phyloP scores from a whole-genome alignment of 208 protist genomes.

The Acanthamoeba divionensis region DNA sequence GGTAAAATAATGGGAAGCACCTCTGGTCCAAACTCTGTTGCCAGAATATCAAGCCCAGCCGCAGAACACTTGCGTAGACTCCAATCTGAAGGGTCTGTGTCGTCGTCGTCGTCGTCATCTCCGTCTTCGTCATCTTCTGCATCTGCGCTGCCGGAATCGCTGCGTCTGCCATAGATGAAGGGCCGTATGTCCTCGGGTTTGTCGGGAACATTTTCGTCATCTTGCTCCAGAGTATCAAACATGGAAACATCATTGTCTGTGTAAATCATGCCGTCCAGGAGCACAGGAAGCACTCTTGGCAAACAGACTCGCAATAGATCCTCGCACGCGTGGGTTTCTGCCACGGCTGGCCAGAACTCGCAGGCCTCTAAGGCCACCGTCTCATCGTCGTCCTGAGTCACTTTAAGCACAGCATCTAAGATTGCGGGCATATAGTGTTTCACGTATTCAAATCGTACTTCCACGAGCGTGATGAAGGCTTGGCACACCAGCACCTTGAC shows the following conservation, averaged over 20 bases:
- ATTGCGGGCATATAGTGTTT: constrained; percentile 59
- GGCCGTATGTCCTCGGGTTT: constrained; percentile 77
- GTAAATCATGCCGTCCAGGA: constrained; percentile 85
- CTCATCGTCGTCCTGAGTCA: constrained; percentile 57
- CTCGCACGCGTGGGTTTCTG: constrained; percentile 56
- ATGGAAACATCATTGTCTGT: constrained; percentile 70
- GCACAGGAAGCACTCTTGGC: constrained; percentile 72
- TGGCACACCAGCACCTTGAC: constrained; percentile 68
- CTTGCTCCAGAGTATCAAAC: constrained; percentile 65
- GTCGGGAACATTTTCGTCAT: constrained; percentile 72
- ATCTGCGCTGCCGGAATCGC: neutral
- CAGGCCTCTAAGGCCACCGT: constrained; percentile 75
- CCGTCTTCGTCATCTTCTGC: neutral
- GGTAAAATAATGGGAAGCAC: constrained; percentile 77
- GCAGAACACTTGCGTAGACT: constrained; percentile 82
- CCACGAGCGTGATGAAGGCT: constrained; percentile 67
- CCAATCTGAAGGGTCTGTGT: constrained; percentile 73
- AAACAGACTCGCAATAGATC: constrained; percentile 32
- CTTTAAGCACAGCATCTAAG: constrained; percentile 69
- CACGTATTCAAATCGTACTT: constrained; percentile 64
- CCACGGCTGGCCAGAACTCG: constrained; percentile 79
- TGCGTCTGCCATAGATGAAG: constrained; percentile 37
- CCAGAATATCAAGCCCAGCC: constrained; percentile 76
- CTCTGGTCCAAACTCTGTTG: constrained; percentile 59
- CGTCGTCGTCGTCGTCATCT: constrained; percentile 75